phyloP scores from a whole-genome alignment of 1,284 basidiomycete species.

The Naganishia liquefaciens region DNA sequence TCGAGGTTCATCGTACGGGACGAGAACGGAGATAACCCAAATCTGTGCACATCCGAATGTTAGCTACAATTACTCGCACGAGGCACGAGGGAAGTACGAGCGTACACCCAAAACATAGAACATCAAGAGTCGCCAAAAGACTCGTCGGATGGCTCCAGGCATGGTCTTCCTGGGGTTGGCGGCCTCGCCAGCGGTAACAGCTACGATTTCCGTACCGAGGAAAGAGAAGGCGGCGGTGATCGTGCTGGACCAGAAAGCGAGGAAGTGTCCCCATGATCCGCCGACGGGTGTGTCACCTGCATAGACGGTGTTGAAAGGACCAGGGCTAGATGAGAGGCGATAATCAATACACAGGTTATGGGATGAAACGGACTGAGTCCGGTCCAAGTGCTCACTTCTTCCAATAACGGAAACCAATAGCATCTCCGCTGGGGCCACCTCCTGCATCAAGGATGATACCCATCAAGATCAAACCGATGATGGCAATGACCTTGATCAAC shows the following conservation, averaged over 20 bases:
- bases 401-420: slow-evolving; percentile 62
- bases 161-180: slow-evolving; percentile 75
- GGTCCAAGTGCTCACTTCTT: slow-evolving; percentile 50
- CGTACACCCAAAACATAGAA: slow-evolving; percentile 62
- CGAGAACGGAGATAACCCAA: slow-evolving; percentile 74
- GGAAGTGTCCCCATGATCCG: slow-evolving; percentile 58
- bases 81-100: slow-evolving; percentile 3
- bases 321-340: slow-evolving; percentile 18
- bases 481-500: slow-evolving; percentile 73
- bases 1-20: slow-evolving; percentile 66
- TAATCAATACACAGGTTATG: no score
- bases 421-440: slow-evolving; percentile 61
- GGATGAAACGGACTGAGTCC: background rate
- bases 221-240: slow-evolving; percentile 81
- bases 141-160: slow-evolving; percentile 72
- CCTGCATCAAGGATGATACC: slow-evolving; percentile 72
- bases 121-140: slow-evolving; percentile 74
- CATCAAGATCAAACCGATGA: slow-evolving; percentile 64
- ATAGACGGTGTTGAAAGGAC: slow-evolving; percentile 50
- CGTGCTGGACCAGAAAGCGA: slow-evolving; percentile 65
- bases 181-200: slow-evolving; percentile 61
- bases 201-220: slow-evolving; percentile 79
- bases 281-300: slow-evolving; percentile 40
- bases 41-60: slow-evolving; percentile 52
- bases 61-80: slow-evolving; percentile 37